These are phyloP conservation scores for Hypoxylon subgilvum DNA, from an alignment of 495 filamentous ascomycete genomes.

Conservation along the genomic window DNA sequence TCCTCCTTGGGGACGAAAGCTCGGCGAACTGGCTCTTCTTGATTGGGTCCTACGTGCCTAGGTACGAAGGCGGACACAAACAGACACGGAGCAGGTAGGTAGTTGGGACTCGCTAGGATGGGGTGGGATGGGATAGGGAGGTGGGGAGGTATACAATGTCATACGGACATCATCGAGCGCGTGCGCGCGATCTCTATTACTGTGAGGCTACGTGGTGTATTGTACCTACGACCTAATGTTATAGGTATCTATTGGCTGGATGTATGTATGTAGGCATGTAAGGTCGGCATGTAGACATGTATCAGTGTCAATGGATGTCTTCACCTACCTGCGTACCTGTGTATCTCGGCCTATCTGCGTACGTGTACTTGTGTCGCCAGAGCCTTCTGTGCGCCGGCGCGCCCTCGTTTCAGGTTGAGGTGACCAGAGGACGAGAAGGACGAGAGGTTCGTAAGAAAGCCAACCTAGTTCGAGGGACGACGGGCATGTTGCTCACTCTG, in stretches of 20 bases:
- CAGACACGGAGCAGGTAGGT: too few species aligned
- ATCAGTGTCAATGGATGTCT: too few species aligned
- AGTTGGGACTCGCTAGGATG: background rate
- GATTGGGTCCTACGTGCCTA: constrained; percentile 2
- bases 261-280: too few species aligned
- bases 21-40: too few species aligned
- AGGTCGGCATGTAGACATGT: too few species aligned
- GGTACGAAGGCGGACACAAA: background rate
- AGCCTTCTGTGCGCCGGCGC: constrained; percentile 22
- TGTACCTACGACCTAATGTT: too few species aligned
- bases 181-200: constrained; percentile 24
- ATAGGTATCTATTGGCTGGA: too few species aligned
- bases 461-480: background rate
- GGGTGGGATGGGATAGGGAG: background rate
- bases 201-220: too few species aligned
- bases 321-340: background rate
- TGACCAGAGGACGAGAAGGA: constrained; percentile 17
- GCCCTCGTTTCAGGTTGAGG: constrained; percentile 35
- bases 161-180: constrained; percentile 18
- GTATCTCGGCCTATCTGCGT: constrained; percentile 2
- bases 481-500: too few species aligned
- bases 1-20: too few species aligned
- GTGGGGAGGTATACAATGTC: constrained; percentile 8
- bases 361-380: constrained; percentile 11
- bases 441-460: background rate